A percentile compares a stretch with the other conserved stretches of the same genome.
Evolutionary conservation across 495 filamentous ascomycete species (phyloP).

Genomic region (Cetradonia linearis): DNA sequence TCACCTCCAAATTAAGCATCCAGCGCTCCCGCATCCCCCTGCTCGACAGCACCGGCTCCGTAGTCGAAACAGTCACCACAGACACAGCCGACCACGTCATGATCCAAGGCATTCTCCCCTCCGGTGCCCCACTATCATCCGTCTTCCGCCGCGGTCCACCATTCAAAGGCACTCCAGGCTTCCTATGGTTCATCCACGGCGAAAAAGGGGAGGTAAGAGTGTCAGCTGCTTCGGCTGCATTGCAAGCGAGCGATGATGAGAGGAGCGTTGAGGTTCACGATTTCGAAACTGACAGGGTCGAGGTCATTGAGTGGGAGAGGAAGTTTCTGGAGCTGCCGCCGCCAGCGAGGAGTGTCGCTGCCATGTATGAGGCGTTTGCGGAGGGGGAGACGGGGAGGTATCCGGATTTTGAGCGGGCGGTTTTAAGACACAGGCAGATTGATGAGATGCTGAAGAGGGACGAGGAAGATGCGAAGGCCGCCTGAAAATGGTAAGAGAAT

Average conservation of each 20-base stretch:
- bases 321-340: constrained; percentile 33
- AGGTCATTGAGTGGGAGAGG: constrained; percentile 35
- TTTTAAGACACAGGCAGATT: constrained; percentile 14
- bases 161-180: constrained; percentile 38
- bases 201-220: constrained; percentile 46
- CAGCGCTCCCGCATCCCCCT: constrained; percentile 36
- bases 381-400: constrained; percentile 27
- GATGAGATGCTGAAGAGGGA: constrained; percentile 1
- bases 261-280: constrained; percentile 37
- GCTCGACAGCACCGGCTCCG: constrained; percentile 22
- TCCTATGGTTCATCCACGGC: constrained; percentile 47
- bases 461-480: not conserved
- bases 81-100: constrained; percentile 41
- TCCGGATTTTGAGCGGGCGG: constrained; percentile 32
- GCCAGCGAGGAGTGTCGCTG: constrained; percentile 35
- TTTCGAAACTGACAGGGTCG: constrained; percentile 33
- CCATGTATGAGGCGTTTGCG: constrained; percentile 42
- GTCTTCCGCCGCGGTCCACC: constrained; percentile 40
- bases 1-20: constrained; percentile 36
- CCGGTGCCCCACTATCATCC: constrained; percentile 33
- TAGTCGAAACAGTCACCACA: constrained; percentile 29
- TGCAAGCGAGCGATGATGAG: constrained; percentile 32
- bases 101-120: constrained; percentile 36
- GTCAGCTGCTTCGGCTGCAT: constrained; percentile 27
- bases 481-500: too few species aligned